Base-by-base conservation (phyloP, 2,329 filamentous ascomycete genomes). In the Canariomyces notabilis region DNA sequence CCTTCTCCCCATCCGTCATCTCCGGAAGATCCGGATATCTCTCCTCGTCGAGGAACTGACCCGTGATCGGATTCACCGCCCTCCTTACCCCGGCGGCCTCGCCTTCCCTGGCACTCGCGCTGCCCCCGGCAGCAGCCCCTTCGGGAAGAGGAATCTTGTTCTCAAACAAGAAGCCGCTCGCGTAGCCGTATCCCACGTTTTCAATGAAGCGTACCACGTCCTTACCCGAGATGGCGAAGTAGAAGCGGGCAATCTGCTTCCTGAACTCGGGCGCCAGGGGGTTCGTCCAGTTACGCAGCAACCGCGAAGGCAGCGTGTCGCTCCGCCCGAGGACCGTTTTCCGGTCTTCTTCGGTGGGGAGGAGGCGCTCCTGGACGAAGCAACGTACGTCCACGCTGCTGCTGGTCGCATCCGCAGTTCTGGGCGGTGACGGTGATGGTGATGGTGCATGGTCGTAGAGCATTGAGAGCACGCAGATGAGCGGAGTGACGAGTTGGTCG, bases 181-280 rank as follows among this genome's bases (percentile, higher is more conserved):
- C 93, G 60, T 87, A 95, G 0, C 93, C 93, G 61, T 95, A 98
- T 0, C 93, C 93, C 11, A 98, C 87, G 56, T 96, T 96, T 42
- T 87, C 77, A 1, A 97, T 86, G 59, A 96, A 93, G 22, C 75
- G 85, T 14, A 76, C 77, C 0, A 90, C 79, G 57, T 96, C 83
- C 57, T 83, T 86, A 53, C 84, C 85, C 0, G 89, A 95, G 21
- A 97, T 74, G 54, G 94, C 86, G 62, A 94, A 98, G 51, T 96
- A 77, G 19, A 98, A 73, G 22, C 83, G 76, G 0, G 86, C 87
- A 42, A 95, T 84, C 15, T 80, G 79, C 37, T 86, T 81, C 15
- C 89, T 80, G 3, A 95, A 70, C 32, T 83, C 81, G 0, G 87
- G 80, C 0, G 86, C 77, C 35, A 80, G 66, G 0, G 89, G 78